Conservation (phyloP, 177 flowering plant species). For the Vitis hybrid region DNA sequence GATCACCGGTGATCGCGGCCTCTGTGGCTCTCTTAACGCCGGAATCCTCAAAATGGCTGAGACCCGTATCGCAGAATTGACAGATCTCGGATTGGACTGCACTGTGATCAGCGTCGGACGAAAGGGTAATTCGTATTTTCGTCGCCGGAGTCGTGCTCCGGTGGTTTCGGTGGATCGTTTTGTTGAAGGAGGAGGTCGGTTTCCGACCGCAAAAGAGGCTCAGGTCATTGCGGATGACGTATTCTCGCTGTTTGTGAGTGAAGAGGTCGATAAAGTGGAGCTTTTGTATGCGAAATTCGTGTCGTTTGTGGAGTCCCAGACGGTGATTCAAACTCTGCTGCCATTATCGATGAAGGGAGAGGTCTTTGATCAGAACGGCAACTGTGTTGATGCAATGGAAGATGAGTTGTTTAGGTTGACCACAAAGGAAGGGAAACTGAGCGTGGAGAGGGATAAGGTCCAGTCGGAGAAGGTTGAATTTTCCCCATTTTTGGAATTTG, state of each 20-base stretch:
- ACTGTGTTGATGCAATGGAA: constrained; percentile 65
- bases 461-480: constrained; percentile 27
- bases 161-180: constrained; percentile 50
- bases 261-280: constrained; percentile 93
- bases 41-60: constrained; percentile 65
- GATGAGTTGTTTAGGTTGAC: constrained; percentile 89
- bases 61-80: constrained; percentile 56
- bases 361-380: constrained; percentile 66
- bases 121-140: constrained; percentile 77
- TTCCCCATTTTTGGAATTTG: constrained; percentile 67
- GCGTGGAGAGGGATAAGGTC: constrained; percentile 61
- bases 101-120: constrained; percentile 73
- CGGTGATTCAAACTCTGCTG: constrained; percentile 77
- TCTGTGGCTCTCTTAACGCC: constrained; percentile 83
- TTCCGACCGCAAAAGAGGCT: constrained; percentile 85
- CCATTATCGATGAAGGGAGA: constrained; percentile 73
- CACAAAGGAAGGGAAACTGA: constrained; percentile 72
- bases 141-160: constrained; percentile 28
- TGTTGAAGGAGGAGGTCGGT: constrained; percentile 42
- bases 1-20: constrained; percentile 79
- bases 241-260: constrained; percentile 70
- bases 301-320: constrained; percentile 71
- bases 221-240: constrained; percentile 80
- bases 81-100: constrained; percentile 51
- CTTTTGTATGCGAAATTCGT: constrained; percentile 79